Evolutionary conservation across 495 filamentous ascomycete genomes (phyloP).

Genomic region (Neurospora pannonica): DNA sequence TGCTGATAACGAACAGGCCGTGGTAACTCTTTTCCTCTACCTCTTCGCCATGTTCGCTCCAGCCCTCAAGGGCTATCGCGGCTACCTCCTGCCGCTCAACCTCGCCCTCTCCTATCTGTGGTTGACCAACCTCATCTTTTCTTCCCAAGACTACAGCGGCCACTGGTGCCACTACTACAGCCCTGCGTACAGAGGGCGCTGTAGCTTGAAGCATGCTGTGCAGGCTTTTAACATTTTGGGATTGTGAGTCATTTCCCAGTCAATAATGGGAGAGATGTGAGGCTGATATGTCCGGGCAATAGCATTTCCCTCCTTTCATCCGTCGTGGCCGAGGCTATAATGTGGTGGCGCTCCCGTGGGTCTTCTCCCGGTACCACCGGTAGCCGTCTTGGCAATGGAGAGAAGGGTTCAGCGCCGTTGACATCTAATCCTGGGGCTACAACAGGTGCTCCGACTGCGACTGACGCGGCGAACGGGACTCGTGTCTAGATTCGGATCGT

Average conservation of each 20-base stretch:
- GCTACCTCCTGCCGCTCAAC: slow-evolving; percentile 21
- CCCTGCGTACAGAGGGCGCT: slow-evolving; percentile 1
- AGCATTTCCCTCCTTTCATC: slow-evolving; percentile 16
- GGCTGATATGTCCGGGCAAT: not conserved
- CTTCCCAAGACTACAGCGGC: slow-evolving; percentile 16
- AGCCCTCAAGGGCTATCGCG: slow-evolving; percentile 17
- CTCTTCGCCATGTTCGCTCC: slow-evolving; percentile 15
- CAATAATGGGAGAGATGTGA: not conserved
- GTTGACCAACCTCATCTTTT: slow-evolving; percentile 22
- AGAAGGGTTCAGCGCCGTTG: not conserved
- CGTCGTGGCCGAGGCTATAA: slow-evolving; percentile 15
- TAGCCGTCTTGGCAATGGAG: not conserved
- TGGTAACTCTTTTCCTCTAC: slow-evolving; percentile 18
- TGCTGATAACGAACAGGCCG: not conserved
- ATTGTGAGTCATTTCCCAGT: slow-evolving; percentile 11
- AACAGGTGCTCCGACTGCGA: not conserved
- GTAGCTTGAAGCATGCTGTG: slow-evolving; percentile 17
- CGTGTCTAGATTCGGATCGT: not conserved
- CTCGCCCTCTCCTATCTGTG: slow-evolving; percentile 24
- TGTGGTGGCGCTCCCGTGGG: slow-evolving; percentile 9
- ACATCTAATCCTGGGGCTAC: not conserved
- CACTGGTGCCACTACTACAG: slow-evolving; percentile 10
- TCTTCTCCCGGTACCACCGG: not conserved
- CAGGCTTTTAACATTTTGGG: slow-evolving; percentile 21
- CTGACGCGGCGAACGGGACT: not conserved